Conservation (phyloP, 495 filamentous ascomycete genomes). For the Podospora conica region DNA sequence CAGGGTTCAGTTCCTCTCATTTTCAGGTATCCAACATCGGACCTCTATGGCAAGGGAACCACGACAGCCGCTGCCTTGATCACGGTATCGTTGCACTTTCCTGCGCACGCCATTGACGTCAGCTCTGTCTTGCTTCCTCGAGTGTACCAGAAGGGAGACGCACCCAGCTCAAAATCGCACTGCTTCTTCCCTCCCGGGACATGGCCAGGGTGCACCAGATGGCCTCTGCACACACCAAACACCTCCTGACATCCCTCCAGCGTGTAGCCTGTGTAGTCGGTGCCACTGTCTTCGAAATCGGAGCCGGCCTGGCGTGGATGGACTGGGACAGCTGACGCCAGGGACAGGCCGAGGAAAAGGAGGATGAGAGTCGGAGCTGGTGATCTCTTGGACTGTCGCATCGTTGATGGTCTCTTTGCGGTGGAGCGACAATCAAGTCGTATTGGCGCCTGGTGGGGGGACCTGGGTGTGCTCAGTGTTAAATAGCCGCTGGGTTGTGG, state of each 20-base stretch:
- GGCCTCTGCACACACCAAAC: not conserved
- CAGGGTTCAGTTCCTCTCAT: too few species aligned
- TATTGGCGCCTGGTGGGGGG: too few species aligned
- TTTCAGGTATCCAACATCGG: too few species aligned
- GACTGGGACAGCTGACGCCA: not conserved
- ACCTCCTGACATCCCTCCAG: not conserved
- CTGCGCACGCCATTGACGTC: not conserved
- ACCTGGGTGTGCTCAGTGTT: not conserved
- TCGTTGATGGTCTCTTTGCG: not conserved
- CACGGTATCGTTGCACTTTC: not conserved
- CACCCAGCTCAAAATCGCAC: not conserved
- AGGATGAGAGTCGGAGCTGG: not conserved
- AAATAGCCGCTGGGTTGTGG: not conserved
- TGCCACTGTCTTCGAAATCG: not conserved
- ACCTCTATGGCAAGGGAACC: not conserved
- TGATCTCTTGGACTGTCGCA: not conserved
- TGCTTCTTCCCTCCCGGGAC: slow-evolving; percentile 1
- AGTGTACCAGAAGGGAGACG: not conserved
- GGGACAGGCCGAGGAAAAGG: not conserved
- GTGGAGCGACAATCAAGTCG: too few species aligned
- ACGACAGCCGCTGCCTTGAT: not conserved
- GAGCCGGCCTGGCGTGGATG: not conserved
- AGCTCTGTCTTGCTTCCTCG: not conserved
- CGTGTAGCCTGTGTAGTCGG: not conserved
- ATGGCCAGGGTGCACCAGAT: slow-evolving; percentile 1